phyloP scores from a whole-genome alignment of 352 stramenopile genomes.

The Globisporangium emineosum region DNA sequence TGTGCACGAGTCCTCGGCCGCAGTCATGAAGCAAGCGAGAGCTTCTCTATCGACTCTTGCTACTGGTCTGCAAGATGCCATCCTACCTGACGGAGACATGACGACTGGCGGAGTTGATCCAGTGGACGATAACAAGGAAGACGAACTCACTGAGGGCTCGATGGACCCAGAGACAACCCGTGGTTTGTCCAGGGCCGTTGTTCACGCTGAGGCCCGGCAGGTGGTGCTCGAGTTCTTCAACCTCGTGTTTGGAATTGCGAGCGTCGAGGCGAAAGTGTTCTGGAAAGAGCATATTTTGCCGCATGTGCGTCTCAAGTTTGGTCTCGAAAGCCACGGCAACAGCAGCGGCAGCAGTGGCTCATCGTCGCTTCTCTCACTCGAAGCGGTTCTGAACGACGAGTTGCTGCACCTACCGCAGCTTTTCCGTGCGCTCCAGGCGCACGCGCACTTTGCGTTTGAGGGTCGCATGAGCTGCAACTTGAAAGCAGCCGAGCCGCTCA shows the following conservation, averaged over 20 bases:
- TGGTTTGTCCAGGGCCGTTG: slow-evolving; percentile 17
- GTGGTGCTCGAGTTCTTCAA: slow-evolving; percentile 56
- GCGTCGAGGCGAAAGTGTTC: slow-evolving; percentile 31
- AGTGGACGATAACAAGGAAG: background rate
- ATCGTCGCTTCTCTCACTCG: slow-evolving; percentile 9
- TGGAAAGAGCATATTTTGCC: slow-evolving; percentile 57
- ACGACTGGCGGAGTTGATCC: too few species aligned
- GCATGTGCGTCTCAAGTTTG: slow-evolving; percentile 42
- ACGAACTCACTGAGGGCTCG: background rate
- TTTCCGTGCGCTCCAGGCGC: slow-evolving; percentile 41
- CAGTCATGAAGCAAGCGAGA: slow-evolving; percentile 24
- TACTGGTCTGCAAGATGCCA: background rate
- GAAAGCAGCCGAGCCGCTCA: slow-evolving; percentile 23
- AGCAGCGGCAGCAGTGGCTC: slow-evolving; percentile 8
- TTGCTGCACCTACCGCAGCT: slow-evolving; percentile 53
- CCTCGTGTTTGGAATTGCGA: slow-evolving; percentile 34
- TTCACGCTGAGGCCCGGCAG: slow-evolving; percentile 21
- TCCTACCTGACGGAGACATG: background rate
- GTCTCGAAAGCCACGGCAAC: slow-evolving; percentile 5
- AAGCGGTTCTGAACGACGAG: slow-evolving; percentile 35
- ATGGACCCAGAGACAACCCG: slow-evolving; percentile 15
- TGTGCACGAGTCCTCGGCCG: slow-evolving; percentile 20
- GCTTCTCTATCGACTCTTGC: background rate
- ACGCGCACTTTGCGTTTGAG: slow-evolving; percentile 25
- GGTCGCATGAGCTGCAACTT: slow-evolving; percentile 41